Base-by-base conservation (phyloP, 148 eudicot genomes). In the Limonium bicolor region DNA sequence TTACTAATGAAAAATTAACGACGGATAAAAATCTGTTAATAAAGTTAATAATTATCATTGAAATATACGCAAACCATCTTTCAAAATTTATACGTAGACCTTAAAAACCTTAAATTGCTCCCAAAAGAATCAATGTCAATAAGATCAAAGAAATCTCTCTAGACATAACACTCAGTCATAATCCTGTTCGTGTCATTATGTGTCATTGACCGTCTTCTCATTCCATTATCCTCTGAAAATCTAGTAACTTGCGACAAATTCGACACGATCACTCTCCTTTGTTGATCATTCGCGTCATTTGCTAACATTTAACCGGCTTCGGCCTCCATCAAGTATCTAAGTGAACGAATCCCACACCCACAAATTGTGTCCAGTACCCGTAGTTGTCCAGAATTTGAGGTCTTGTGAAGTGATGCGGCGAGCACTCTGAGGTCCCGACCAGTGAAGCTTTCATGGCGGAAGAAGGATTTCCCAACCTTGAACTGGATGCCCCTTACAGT, bases 381-480 rank as follows among this genome's bases (percentile, higher is more conserved):
- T 18, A 86, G 63, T 4, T 42, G 24, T n/a, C n/a, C n/a, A 30
- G 62, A 56, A 18, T 55, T 51, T 30, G 65, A 39, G 15, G 54
- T 58, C 43, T 59, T 64, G 65, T 77, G 43, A 14, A 67, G 52
- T 22, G 82, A 68, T 6, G 94, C 94, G 0, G 94, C 60, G 9
- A 86, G 88, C 3, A 82, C 96, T 5, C 69, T 94, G 30, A 86
- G 88, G 68, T 86, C 96, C 1, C 96, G 87, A 40, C 73, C 94
- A 0, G 64, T 71, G 77, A 79, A 63, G 68, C 94, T 82, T 35
- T 86, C 96, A 16, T 55, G 82, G 63, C 96, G 94, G 70, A 73
- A 82, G 61, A 86, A 86, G 25, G 82, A 59, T 32, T 54, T 68
- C 5, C 94, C 94, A 13, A 47, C 58, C 14, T 73, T 61, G 65